phyloP scores from a whole-genome alignment of 2,329 filamentous ascomycete genomes.

The Colletotrichum kahawae region DNA sequence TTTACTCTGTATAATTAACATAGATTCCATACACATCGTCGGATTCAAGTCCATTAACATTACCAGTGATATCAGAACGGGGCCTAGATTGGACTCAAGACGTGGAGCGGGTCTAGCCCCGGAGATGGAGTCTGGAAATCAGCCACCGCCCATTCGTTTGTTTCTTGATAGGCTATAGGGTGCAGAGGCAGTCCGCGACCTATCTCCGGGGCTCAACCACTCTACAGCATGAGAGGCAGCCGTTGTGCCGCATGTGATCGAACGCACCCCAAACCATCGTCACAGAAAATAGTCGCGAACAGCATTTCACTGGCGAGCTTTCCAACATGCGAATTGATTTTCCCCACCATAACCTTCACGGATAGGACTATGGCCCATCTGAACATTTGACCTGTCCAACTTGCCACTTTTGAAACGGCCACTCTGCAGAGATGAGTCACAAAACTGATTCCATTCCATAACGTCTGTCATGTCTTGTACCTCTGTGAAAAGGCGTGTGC shows the following conservation, averaged over 20 bases:
- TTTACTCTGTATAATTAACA: too few species aligned
- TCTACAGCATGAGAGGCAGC: not conserved
- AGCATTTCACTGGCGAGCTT: fast-evolving
- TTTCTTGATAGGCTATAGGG: fast-evolving
- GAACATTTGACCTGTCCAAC: not conserved
- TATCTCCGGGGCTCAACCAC: not conserved
- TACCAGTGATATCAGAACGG: too few species aligned
- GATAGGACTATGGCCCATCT: fast-evolving
- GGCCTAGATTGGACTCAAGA: too few species aligned
- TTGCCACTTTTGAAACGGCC: not conserved
- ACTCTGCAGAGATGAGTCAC: not conserved
- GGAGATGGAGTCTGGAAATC: too few species aligned
- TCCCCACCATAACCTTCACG: not conserved
- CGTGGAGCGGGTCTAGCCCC: too few species aligned
- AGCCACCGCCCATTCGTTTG: too few species aligned
- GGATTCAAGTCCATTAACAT: too few species aligned
- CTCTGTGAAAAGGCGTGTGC: not conserved
- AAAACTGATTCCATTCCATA: fast-evolving
- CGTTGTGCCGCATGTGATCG: too few species aligned
- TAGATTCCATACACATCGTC: too few species aligned
- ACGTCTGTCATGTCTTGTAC: not conserved
- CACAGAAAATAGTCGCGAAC: not conserved
- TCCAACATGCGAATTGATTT: not conserved
- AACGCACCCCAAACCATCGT: too few species aligned
- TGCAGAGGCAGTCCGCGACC: not conserved